phyloP scores from a whole-genome alignment of 768 basidiomycete genomes.

The Rhizopogon salebrosus region DNA sequence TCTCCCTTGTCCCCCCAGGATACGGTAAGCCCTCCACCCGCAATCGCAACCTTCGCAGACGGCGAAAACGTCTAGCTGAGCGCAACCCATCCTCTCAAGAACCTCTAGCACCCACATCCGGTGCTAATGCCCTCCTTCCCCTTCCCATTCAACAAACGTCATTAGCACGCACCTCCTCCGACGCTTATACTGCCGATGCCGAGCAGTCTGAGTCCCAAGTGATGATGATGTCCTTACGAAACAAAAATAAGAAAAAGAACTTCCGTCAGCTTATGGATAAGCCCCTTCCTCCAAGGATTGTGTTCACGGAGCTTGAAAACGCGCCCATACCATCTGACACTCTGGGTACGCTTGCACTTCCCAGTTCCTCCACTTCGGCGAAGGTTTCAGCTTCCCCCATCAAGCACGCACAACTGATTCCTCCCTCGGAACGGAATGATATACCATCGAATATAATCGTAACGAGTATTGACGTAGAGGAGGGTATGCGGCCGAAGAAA shows the following conservation, averaged over 20 bases:
- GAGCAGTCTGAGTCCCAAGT: constrained; percentile 10
- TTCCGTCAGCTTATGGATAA: constrained; percentile 49
- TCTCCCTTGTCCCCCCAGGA: constrained; percentile 46
- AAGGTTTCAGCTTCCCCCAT: neutral
- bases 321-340: neutral
- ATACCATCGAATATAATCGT: constrained; percentile 64
- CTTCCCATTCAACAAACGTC: constrained; percentile 18
- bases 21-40: constrained; percentile 54
- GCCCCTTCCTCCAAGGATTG: constrained; percentile 46
- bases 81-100: constrained; percentile 9
- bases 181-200: constrained; percentile 7
- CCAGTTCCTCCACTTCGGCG: constrained; percentile 6
- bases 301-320: constrained; percentile 33
- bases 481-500: constrained; percentile 28
- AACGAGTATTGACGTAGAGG: constrained; percentile 68
- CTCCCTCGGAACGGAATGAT: constrained; percentile 57
- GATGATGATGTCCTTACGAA: constrained; percentile 42
- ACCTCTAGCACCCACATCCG: constrained; percentile 27
- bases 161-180: neutral
- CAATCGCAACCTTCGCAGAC: constrained; percentile 52
- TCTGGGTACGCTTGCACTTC: neutral
- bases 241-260: constrained; percentile 72
- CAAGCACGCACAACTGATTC: constrained; percentile 37
- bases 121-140: constrained; percentile 42
- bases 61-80: constrained; percentile 37